Evolutionary conservation across 2,329 filamentous ascomycete species (phyloP).

Genomic region (Endothia cerciana): DNA sequence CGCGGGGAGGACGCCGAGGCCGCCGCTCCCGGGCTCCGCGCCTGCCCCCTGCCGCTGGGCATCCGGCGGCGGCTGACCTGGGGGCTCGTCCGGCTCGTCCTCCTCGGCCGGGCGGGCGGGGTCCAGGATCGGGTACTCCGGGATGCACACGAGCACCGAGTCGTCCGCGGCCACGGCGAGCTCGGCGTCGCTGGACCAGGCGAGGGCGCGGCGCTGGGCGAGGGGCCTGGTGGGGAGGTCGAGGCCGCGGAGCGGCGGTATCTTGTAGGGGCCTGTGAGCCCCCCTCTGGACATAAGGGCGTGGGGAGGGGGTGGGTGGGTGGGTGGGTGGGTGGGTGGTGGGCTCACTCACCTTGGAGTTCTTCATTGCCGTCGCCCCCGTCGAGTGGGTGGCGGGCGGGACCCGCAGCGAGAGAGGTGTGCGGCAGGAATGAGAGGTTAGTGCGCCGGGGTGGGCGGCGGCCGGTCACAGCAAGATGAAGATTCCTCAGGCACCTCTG

Average conservation of each 20-base stretch:
- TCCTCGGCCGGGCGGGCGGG: constrained; percentile 19
- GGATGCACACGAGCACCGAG: constrained; percentile 54
- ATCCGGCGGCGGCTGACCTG: neutral
- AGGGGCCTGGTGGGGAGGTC: constrained; percentile 37
- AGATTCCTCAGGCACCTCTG: neutral
- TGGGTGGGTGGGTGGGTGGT: neutral
- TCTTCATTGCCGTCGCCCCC: too few species aligned
- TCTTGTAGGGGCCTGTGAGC: constrained; percentile 37
- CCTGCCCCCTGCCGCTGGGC: neutral
- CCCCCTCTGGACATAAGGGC: neutral
- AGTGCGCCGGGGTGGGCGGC: neutral
- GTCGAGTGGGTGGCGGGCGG: too few species aligned
- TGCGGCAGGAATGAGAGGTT: neutral
- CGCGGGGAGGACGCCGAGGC: constrained; percentile 24
- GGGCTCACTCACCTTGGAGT: too few species aligned
- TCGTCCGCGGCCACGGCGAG: constrained; percentile 62
- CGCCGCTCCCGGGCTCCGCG: neutral
- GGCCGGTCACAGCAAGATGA: neutral
- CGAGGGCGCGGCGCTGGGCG: constrained; percentile 41
- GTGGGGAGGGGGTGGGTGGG: neutral
- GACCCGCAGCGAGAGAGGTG: neutral
- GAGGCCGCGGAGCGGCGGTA: constrained; percentile 49
- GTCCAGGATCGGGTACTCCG: constrained; percentile 44
- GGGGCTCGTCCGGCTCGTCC: constrained; percentile 19
- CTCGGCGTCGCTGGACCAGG: constrained; percentile 63